These are phyloP conservation scores for Chytriomyces hyalinus DNA, from an alignment of 192 early-diverging fungal species.

Conservation along the genomic window DNA sequence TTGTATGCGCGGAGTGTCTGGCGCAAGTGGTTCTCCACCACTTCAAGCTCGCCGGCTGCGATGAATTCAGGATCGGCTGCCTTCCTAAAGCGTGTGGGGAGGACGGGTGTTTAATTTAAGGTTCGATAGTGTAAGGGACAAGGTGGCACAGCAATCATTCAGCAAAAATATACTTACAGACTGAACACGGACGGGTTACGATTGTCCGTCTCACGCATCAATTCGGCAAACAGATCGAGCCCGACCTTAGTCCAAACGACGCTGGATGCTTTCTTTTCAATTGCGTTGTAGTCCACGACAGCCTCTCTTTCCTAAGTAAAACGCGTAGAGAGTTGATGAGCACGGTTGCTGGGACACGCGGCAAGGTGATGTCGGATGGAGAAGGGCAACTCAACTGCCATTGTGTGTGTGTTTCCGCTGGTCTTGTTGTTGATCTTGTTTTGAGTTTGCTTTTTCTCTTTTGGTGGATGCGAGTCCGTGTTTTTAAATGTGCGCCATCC, in stretches of 20 bases:
- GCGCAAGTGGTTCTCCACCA: constrained; percentile 34
- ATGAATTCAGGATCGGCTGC: constrained; percentile 11
- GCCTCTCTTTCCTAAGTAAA: not conserved
- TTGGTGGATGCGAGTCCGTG: too few relatives aligned
- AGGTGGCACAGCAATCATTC: not conserved
- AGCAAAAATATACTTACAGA: constrained; percentile 28
- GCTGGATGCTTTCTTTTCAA: constrained; percentile 19
- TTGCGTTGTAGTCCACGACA: constrained; percentile 25
- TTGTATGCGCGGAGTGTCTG: constrained; percentile 20
- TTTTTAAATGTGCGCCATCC: too few relatives aligned
- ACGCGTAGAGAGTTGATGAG: not conserved
- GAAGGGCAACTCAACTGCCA: not conserved
- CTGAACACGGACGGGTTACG: constrained; percentile 25
- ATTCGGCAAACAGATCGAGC: constrained; percentile 9
- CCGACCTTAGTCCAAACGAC: constrained; percentile 28
- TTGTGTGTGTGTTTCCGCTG: not conserved
- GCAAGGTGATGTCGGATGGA: not conserved
- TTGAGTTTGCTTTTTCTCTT: too few relatives aligned
- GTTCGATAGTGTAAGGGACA: not conserved
- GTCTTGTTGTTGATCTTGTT: too few relatives aligned
- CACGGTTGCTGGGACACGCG: not conserved
- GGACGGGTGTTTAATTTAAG: not conserved
- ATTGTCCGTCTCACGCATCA: constrained; percentile 34
- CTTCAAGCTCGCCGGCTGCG: constrained; percentile 24
- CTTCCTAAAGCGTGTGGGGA: not conserved